Percentiles rank a stretch among this genome's conserved stretches.
phyloP scores from a whole-genome alignment of 2,329 filamentous ascomycete species.

The Colletotrichum abscissum region DNA sequence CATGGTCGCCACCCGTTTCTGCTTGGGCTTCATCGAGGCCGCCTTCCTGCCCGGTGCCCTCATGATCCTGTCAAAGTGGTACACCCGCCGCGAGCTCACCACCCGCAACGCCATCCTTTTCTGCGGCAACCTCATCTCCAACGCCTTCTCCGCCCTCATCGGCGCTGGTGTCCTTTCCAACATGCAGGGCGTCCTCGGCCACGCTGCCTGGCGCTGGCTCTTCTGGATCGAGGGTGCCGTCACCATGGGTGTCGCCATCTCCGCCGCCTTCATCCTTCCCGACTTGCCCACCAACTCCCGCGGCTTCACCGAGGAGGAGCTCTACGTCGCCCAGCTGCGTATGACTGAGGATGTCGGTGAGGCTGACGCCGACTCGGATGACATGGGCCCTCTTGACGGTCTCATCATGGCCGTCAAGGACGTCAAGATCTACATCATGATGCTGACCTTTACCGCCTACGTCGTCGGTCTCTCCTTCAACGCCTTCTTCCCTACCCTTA shows the following conservation, averaged over 20 bases:
- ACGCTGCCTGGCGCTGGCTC: constrained; percentile 70
- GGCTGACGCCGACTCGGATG: constrained; percentile 61
- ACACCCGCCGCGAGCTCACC: constrained; percentile 69
- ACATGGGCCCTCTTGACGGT: constrained; percentile 63
- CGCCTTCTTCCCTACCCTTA: constrained; percentile 67
- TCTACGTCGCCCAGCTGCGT: constrained; percentile 63
- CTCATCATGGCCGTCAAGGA: constrained; percentile 70
- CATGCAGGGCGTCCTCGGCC: constrained; percentile 65
- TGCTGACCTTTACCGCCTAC: constrained; percentile 70
- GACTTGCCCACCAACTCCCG: constrained; percentile 66
- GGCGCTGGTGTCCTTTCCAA: constrained; percentile 69
- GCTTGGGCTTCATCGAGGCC: constrained; percentile 72
- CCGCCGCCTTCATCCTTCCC: constrained; percentile 60
- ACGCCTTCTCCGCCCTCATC: constrained; percentile 69
- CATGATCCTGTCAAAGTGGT: constrained; percentile 74
- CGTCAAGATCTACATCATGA: constrained; percentile 72
- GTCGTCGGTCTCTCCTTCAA: constrained; percentile 69
- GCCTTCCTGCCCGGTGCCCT: constrained; percentile 74
- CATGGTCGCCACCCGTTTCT: constrained; percentile 67
- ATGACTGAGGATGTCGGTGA: constrained; percentile 69
- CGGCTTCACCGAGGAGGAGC: constrained; percentile 70
- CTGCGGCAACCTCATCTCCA: constrained; percentile 69
- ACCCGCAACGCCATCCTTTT: constrained; percentile 68
- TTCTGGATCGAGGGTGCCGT: constrained; percentile 69
- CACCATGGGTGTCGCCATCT: constrained; percentile 61